These are phyloP conservation scores for Solanum commersonii DNA, from an alignment of 257 asterid genomes.

Conservation along the genomic window DNA sequence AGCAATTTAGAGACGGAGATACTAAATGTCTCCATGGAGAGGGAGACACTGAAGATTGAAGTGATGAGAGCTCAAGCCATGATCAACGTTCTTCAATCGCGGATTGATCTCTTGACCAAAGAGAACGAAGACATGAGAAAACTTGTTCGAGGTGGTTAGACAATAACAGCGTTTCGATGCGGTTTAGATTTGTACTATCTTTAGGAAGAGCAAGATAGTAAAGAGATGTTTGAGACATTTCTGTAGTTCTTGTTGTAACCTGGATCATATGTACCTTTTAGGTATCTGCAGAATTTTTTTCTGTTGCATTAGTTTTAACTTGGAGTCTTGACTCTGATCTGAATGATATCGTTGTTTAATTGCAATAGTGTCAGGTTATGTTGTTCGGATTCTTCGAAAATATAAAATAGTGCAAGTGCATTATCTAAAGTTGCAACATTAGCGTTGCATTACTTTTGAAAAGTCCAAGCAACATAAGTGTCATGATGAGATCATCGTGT, in stretches of 20 bases:
- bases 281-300: not conserved
- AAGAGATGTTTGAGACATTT: not conserved
- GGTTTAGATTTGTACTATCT: not conserved
- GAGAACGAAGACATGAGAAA: conserved; percentile 42
- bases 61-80: conserved; percentile 83
- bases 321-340: not conserved
- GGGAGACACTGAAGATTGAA: conserved; percentile 71
- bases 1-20: conserved; percentile 63
- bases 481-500: accelerated
- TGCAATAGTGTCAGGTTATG: not conserved
- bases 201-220: not conserved
- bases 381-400: not conserved
- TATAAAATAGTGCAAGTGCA: not conserved
- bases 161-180: not conserved
- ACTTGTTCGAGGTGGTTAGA: conserved; percentile 11
- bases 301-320: not conserved
- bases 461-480: not conserved
- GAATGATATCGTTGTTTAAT: not conserved
- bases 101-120: conserved; percentile 36
- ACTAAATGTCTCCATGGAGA: conserved; percentile 61
- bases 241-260: not conserved
- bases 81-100: conserved; percentile 71
- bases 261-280: not conserved
- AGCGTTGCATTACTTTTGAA: not conserved
- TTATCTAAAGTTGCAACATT: accelerated